Percentiles rank a stretch among this genome's conserved stretches.
Conservation (phyloP, 1,284 basidiomycete genomes). For the Sparassis latifolia region DNA sequence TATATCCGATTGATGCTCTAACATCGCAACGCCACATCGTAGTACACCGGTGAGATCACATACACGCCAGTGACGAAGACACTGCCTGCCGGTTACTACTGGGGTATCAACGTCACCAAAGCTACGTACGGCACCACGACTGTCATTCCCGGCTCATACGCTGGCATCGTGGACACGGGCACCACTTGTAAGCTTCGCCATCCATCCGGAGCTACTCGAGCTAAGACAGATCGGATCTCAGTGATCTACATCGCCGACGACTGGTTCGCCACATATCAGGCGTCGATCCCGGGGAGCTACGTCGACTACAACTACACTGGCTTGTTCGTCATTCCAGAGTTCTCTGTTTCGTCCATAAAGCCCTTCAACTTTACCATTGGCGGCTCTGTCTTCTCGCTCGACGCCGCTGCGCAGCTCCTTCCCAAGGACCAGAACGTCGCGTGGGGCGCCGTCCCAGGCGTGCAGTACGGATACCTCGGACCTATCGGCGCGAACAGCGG, state of each 20-base stretch:
- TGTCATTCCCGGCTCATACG: slow-evolving; percentile 30
- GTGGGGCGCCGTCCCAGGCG: slow-evolving; percentile 39
- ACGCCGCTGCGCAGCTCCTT: slow-evolving; percentile 53
- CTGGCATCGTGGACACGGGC: slow-evolving; percentile 56
- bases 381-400: slow-evolving; percentile 36
- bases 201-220: background rate
- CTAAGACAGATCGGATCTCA: background rate
- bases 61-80: slow-evolving; percentile 46
- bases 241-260: slow-evolving; percentile 30
- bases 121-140: slow-evolving; percentile 35
- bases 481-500: slow-evolving; percentile 36
- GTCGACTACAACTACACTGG: slow-evolving; percentile 43
- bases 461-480: slow-evolving; percentile 46
- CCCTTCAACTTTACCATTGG: slow-evolving; percentile 51
- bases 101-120: slow-evolving; percentile 49
- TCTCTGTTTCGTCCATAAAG: slow-evolving; percentile 43
- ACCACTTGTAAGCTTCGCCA: slow-evolving; percentile 32
- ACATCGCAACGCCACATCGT: slow-evolving; percentile 9
- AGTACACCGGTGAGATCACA: slow-evolving; percentile 39
- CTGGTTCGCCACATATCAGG: slow-evolving; percentile 44
- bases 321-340: slow-evolving; percentile 44
- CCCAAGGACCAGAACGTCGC: slow-evolving; percentile 44
- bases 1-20: background rate
- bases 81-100: slow-evolving; percentile 38
- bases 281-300: slow-evolving; percentile 45